Evolutionary conservation across 306 rosid genomes (phyloP), one percentile per base, ranked within the genome.

Genomic region (Trifolium fragiferum): DNA sequence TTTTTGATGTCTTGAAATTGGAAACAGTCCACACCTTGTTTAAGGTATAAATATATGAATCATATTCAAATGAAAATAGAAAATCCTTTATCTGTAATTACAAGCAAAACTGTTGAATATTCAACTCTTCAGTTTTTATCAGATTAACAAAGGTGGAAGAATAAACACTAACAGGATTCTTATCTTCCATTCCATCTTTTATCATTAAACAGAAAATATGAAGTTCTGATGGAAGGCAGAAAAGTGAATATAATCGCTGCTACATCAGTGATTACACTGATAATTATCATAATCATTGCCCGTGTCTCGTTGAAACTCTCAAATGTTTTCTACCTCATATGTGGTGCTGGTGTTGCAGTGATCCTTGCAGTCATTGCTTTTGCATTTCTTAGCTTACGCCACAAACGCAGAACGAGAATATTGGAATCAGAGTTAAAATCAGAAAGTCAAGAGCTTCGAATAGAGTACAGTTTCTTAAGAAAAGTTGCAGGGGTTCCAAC

Each of bases 401-500:
- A 84, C 86, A 86, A 81, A 62, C 79, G 73, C n/a, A 76, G 88
- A 72, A 81, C 87, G 68, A 84, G 19, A 72, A 10, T 81, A 3
- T n/a, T 90, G 58, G 92, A 87, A 41, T 83, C 92, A 4, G 62
- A 66, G 63, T 23, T 78, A 10, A 82, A 33, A 13, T 82, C 94
- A 0, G 94, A 90, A 82, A 87, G 92, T 37, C 75, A 40, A 59
- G 98, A 92, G 84, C 94, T 90, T 70, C 87, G 92, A 15, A 75
- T 83, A 25, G 96, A 92, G 80, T 92, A 92, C 58, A 92, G 96
- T 79, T 92, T 92, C 74, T 74, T 92, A 10, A 68, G 94, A 32
- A 92, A 87, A 71, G 88, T 92, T 65, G 98, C 98, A 0, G 96
- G 98, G 23, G 87, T 92, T 66, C 98, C 98, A 0, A 84, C 85